Evolutionary conservation across 225 moss, liverwort and hornwort genomes (phyloP).

Genomic region (Neckera pumila): DNA sequence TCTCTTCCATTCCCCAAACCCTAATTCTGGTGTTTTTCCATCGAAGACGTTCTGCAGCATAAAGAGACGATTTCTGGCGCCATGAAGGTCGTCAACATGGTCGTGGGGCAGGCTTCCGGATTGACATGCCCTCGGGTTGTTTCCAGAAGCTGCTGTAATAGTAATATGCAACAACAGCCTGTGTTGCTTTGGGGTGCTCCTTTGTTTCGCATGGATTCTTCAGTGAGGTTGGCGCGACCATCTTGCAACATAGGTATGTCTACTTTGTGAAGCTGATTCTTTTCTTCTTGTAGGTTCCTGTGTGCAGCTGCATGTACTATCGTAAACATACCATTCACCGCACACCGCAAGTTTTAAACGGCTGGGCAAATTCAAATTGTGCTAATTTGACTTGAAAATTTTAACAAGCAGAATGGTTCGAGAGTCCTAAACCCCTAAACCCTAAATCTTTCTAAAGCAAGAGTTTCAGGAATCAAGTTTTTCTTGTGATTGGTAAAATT

Average conservation of each 20-base stretch:
- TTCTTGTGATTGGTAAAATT: neutral
- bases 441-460: neutral
- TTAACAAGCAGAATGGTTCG: neutral
- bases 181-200: neutral
- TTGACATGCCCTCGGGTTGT: neutral
- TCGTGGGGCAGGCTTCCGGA: neutral
- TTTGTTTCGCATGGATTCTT: neutral
- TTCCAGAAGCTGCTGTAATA: neutral
- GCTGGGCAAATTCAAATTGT: neutral
- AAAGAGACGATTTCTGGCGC: neutral
- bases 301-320: neutral
- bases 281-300: neutral
- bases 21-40: neutral
- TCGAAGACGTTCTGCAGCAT: neutral
- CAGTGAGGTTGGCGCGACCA: neutral
- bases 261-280: neutral
- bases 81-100: neutral
- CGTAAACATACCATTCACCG: neutral
- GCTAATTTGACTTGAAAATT: neutral
- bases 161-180: neutral
- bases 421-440: neutral
- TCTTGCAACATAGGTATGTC: neutral
- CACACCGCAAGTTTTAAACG: neutral
- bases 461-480: neutral
- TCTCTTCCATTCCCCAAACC: neutral